phyloP scores from a whole-genome alignment of 371 early-diverging fungal species.

The Smittium mucronatum region DNA sequence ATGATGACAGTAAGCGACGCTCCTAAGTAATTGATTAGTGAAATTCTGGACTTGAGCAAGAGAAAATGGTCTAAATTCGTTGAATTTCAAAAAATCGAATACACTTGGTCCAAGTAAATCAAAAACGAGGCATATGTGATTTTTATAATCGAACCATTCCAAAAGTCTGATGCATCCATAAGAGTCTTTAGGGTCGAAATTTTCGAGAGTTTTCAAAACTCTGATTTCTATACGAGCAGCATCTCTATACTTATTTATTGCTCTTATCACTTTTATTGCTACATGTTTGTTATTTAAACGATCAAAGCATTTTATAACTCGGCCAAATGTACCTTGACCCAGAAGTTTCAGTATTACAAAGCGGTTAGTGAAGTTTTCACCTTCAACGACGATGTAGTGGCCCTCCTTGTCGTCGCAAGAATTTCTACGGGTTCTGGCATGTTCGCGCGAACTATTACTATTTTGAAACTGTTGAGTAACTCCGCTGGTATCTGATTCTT shows the following conservation, averaged over 20 bases:
- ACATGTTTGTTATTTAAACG: constrained; percentile 39
- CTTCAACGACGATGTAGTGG: constrained; percentile 65
- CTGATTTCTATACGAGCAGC: constrained; percentile 81
- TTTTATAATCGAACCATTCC: constrained; percentile 67
- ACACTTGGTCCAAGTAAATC: constrained; percentile 73
- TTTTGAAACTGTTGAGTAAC: not conserved
- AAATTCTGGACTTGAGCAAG: constrained; percentile 68
- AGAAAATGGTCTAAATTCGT: constrained; percentile 77
- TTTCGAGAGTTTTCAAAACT: constrained; percentile 62
- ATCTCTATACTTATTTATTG: constrained; percentile 87
- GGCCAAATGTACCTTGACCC: constrained; percentile 96
- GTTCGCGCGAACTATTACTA: not conserved
- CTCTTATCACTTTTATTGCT: constrained; percentile 82
- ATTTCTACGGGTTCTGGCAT: not conserved
- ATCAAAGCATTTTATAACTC: constrained; percentile 83
- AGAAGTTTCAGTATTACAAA: constrained; percentile 59
- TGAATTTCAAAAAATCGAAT: constrained; percentile 87
- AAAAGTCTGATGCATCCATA: constrained; percentile 62
- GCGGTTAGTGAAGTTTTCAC: constrained; percentile 44
- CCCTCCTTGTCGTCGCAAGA: constrained; percentile 76
- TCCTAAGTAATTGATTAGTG: constrained; percentile 39
- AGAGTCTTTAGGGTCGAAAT: constrained; percentile 64
- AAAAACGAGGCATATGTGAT: constrained; percentile 96
- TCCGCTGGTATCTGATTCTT: not conserved
- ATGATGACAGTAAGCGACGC: constrained; percentile 59